phyloP scores from a whole-genome alignment of 805 yeast species.

The Pichia exigua region DNA sequence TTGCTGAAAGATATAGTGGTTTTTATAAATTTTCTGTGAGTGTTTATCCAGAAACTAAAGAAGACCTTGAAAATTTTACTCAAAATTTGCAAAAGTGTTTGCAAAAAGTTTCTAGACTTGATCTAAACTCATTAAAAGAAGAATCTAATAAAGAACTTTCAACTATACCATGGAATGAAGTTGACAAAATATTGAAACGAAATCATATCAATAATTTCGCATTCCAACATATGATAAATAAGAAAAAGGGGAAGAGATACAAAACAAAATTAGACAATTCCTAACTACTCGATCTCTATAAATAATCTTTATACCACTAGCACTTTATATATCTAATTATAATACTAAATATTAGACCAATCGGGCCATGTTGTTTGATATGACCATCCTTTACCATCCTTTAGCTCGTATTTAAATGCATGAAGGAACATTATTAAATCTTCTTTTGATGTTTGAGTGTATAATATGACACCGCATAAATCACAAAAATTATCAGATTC shows the following conservation, averaged over 20 bases:
- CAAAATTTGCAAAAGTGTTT: conserved; percentile 13
- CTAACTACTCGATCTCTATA: neutral
- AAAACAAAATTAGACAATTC: neutral
- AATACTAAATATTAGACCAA: conserved; percentile 35
- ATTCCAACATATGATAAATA: neutral
- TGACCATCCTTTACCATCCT: conserved; percentile 21
- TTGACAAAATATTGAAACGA: conserved; percentile 7
- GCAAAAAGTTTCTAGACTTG: conserved; percentile 10
- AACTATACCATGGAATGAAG: conserved; percentile 16
- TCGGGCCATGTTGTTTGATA: conserved; percentile 38
- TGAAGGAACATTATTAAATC: conserved; percentile 39
- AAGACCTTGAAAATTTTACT: conserved; percentile 12
- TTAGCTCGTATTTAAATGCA: conserved; percentile 34
- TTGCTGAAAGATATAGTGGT: conserved; percentile 18
- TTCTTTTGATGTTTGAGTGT: conserved; percentile 25
- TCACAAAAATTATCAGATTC: conserved; percentile 22
- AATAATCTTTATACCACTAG: neutral
- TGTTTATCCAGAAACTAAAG: conserved; percentile 10
- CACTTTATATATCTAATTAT: neutral
- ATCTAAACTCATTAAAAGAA: conserved; percentile 1
- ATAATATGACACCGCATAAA: conserved; percentile 30
- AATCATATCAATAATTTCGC: neutral
- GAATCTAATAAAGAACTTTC: conserved; percentile 9
- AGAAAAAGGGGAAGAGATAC: neutral
- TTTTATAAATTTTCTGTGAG: conserved; percentile 16